Conservation (phyloP, 768 basidiomycete species). For the Trametes meyenii region DNA sequence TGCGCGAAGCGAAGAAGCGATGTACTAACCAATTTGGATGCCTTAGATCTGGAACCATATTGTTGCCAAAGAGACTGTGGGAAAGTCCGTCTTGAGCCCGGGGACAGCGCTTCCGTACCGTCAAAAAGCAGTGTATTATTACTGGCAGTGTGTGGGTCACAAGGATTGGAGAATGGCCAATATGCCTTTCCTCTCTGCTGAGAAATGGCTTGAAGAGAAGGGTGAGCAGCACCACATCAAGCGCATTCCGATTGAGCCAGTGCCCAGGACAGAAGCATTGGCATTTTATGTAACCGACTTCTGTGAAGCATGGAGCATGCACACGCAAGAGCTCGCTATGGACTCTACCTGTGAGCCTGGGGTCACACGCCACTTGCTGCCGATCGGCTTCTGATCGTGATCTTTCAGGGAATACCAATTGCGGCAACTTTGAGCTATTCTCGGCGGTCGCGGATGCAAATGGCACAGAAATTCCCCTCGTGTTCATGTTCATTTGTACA, state of each 20-base stretch:
- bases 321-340: slow-evolving; percentile 20
- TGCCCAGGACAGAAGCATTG: slow-evolving; percentile 10
- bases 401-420: slow-evolving; percentile 39
- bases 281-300: slow-evolving; percentile 19
- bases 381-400: background rate
- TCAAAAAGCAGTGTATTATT: background rate
- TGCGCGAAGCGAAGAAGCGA: background rate
- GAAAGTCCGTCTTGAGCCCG: background rate
- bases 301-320: background rate
- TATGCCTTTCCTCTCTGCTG: background rate
- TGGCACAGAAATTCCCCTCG: slow-evolving; percentile 39
- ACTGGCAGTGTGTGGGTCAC: no score
- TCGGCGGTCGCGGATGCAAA: slow-evolving; percentile 37
- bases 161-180: no score
- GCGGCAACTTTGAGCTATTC: slow-evolving; percentile 37
- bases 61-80: background rate
- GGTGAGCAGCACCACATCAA: background rate
- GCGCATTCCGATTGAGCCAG: slow-evolving; percentile 4
- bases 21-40: background rate
- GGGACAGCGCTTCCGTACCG: background rate
- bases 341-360: slow-evolving; percentile 19
- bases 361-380: background rate
- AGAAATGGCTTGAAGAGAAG: background rate
- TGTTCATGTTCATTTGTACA: slow-evolving; percentile 29
- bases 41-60: background rate